phyloP scores from a whole-genome alignment of 1,139 yeast species.

The Scheffersomyces parashehatae region DNA sequence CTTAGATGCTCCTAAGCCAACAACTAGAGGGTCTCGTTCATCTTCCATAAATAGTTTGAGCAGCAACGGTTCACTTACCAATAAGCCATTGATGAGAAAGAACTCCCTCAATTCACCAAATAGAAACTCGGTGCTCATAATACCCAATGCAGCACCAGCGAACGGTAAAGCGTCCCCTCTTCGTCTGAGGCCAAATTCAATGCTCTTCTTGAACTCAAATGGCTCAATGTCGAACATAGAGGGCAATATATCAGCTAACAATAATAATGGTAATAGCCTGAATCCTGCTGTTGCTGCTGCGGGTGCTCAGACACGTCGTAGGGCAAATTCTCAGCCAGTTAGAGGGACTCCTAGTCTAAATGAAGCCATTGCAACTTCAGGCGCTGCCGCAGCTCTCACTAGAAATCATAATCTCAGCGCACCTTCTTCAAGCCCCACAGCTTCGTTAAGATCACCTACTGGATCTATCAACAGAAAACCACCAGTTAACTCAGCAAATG shows the following conservation, averaged over 20 bases:
- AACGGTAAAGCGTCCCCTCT: constrained; percentile 8
- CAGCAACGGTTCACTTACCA: constrained; percentile 12
- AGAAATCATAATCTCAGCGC: constrained; percentile 9
- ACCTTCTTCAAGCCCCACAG: neutral
- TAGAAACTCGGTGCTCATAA: constrained; percentile 15
- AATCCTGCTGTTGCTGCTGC: neutral
- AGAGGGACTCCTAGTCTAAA: constrained; percentile 10
- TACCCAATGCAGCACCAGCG: constrained; percentile 8
- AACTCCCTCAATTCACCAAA: constrained; percentile 22
- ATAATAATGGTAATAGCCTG: too few species aligned
- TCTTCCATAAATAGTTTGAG: constrained; percentile 18
- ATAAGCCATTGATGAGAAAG: constrained; percentile 10
- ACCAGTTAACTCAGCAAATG: constrained; percentile 10
- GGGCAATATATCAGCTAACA: neutral
- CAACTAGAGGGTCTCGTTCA: constrained; percentile 25
- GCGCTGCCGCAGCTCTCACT: constrained; percentile 39
- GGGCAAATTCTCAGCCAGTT: constrained; percentile 44
- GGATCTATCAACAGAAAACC: constrained; percentile 15
- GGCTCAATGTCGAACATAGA: constrained; percentile 21
- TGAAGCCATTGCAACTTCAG: constrained; percentile 24
- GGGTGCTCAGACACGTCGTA: constrained; percentile 19
- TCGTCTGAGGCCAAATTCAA: constrained; percentile 26
- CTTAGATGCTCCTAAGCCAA: constrained; percentile 13
- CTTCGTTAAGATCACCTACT: constrained; percentile 9
- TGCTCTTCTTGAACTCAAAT: constrained; percentile 25